Conservation (phyloP, 768 basidiomycete species). For the Lentinula raphanica region DNA sequence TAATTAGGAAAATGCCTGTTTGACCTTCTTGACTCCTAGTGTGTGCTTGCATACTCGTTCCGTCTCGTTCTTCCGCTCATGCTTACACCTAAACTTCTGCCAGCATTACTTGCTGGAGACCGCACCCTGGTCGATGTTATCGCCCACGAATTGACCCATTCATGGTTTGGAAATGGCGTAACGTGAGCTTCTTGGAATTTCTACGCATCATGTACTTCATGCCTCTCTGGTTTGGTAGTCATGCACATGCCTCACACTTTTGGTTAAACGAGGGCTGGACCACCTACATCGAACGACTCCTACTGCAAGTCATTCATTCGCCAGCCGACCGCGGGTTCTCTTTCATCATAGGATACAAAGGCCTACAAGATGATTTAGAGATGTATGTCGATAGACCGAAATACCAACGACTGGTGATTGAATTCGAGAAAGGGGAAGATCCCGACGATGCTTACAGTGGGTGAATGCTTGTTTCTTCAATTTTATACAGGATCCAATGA, state of each 20-base stretch:
- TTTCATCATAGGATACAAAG: constrained; percentile 71
- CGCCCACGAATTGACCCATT: constrained; percentile 82
- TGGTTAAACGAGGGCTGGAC: constrained; percentile 96
- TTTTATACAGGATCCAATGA: constrained; percentile 33
- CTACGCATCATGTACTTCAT: neutral
- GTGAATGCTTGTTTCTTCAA: neutral
- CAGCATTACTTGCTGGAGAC: constrained; percentile 83
- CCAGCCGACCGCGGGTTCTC: constrained; percentile 76
- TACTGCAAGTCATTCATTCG: constrained; percentile 64
- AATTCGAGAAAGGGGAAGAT: constrained; percentile 65
- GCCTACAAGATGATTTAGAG: constrained; percentile 65
- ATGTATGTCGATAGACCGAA: constrained; percentile 55
- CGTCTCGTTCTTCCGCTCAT: too few relatives aligned
- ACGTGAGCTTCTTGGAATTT: constrained; percentile 40
- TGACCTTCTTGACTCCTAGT: constrained; percentile 89
- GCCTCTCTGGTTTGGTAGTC: constrained; percentile 27
- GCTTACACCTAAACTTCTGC: neutral
- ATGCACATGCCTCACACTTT: constrained; percentile 73
- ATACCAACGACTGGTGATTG: constrained; percentile 77
- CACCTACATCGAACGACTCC: constrained; percentile 83
- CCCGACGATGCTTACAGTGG: constrained; percentile 70
- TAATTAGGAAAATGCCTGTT: constrained; percentile 77
- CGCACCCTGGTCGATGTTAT: constrained; percentile 83
- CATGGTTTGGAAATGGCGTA: constrained; percentile 91
- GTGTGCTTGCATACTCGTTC: constrained; percentile 12